Percentiles rank a stretch among this genome's conserved stretches.
Conservation (phyloP, 1,139 yeast species). For the Pichia cactophila region DNA sequence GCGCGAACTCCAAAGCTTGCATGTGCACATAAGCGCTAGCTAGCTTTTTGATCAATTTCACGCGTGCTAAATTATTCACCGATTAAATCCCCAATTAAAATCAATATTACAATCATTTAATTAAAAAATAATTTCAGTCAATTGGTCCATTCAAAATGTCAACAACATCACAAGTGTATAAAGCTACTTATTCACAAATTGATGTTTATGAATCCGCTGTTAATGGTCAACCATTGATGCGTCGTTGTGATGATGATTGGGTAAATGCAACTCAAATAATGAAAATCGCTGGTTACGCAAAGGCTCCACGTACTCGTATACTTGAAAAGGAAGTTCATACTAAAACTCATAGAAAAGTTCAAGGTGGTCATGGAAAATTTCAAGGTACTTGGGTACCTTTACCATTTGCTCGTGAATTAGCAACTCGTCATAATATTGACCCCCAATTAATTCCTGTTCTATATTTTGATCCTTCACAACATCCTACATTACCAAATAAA, state of each 20-base stretch:
- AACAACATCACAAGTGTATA: conserved; percentile 14
- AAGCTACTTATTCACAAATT: conserved; percentile 26
- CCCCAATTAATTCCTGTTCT: conserved; percentile 34
- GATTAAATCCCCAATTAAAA: too few species aligned
- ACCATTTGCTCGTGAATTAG: conserved; percentile 42
- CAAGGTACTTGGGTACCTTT: conserved; percentile 58
- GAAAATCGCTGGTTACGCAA: conserved; percentile 52
- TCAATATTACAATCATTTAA: too few species aligned
- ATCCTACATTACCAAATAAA: conserved; percentile 21
- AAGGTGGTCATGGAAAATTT: conserved; percentile 58
- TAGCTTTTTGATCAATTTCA: too few species aligned
- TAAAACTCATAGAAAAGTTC: conserved; percentile 50
- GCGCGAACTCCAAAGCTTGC: too few species aligned
- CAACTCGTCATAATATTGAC: conserved; percentile 40
- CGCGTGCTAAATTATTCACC: too few species aligned
- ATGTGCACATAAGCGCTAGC: too few species aligned
- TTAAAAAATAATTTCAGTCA: too few species aligned
- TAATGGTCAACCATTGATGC: conserved; percentile 28
- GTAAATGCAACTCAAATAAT: conserved; percentile 49
- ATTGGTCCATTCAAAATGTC: not conserved
- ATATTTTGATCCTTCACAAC: conserved; percentile 24
- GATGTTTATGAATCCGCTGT: conserved; percentile 29
- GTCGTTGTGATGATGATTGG: conserved; percentile 30
- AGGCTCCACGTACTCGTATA: conserved; percentile 51
- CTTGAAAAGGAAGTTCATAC: conserved; percentile 54